A percentile compares a stretch with the other conserved stretches of the same genome.
Evolutionary conservation across 371 early-diverging fungal species (phyloP).

Genomic region (Apophysomyces variabilis): DNA sequence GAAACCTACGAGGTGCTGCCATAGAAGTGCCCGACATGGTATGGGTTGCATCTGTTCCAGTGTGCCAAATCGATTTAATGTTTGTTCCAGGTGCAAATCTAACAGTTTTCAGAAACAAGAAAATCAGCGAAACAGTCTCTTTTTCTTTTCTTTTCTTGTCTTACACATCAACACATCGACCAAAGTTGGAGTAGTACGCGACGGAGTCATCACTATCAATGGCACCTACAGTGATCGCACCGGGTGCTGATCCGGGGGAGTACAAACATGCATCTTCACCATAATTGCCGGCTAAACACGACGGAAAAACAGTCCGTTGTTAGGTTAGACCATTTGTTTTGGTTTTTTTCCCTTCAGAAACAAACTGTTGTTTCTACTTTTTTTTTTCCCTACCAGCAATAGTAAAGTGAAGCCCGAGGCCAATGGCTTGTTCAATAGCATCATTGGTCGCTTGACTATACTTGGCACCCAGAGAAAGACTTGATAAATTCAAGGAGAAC

Average conservation of each 20-base stretch:
- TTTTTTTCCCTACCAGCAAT: conserved; percentile 46
- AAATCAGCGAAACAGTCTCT: conserved; percentile 5
- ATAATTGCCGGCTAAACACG: conserved; percentile 56
- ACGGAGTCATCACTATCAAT: conserved; percentile 73
- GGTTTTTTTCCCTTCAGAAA: too few relatives aligned
- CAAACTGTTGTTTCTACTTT: conserved; percentile 23
- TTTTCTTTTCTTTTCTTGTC: conserved; percentile 32
- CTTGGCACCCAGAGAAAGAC: conserved; percentile 61
- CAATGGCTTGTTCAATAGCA: conserved; percentile 56
- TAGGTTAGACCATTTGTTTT: too few relatives aligned
- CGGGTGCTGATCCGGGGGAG: conserved; percentile 82
- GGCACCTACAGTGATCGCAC: conserved; percentile 91
- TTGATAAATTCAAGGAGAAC: conserved; percentile 12
- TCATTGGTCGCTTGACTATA: conserved; percentile 63
- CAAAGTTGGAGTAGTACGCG: conserved; percentile 78
- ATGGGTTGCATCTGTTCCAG: conserved; percentile 30
- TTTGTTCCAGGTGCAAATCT: conserved; percentile 78
- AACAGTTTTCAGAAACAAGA: neutral
- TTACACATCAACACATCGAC: conserved; percentile 81
- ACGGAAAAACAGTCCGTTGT: conserved; percentile 15
- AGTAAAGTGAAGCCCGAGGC: conserved; percentile 58
- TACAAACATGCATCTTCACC: conserved; percentile 81
- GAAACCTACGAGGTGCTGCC: conserved; percentile 72
- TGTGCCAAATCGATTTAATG: conserved; percentile 70
- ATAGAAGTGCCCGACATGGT: conserved; percentile 76